Evolutionary conservation across 2,329 filamentous ascomycete genomes (phyloP), one percentile per base, ranked within the genome.

Genomic region (Thielaviopsis euricoi): DNA sequence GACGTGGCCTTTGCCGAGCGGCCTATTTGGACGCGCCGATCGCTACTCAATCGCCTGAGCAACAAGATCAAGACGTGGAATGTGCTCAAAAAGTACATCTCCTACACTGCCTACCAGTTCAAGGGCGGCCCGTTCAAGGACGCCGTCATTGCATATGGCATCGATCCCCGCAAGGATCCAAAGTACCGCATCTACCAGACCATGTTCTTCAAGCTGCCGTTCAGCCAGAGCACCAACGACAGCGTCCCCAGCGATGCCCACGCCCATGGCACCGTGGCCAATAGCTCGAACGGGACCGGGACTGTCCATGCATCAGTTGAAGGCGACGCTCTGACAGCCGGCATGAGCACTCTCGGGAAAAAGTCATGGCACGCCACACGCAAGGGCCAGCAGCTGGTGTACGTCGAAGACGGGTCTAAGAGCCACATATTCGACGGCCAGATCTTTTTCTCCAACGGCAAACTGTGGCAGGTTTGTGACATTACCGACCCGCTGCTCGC

Each of bases 381-480:
- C 51, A 60, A 60, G 49, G 58, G 68, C 15, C 70, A 72, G 26
- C 66, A 71, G 6, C 72, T 70, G 21, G 69, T 67, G 58, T 67
- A 70, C 37, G 63, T 68, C 10, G 71, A 71, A 51, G 70, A 71
- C 23, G 67, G 71, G 37, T 70, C 69, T 21, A 68, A 73, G 29
- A 83, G 76, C 56, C 90, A 97, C 68, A 74, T 91, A 1, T 97
- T 96, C 69, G 88, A 94, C 61, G 91, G 91, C 52, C 75, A 82
- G 60, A 78, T 77, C 1, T 81, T 91, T 57, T 81, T 81, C 17
- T 79, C 80, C 1, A 89, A 95, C 65, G 89, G 89, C 46, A 93
- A 93, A 65, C 84, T 93, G 54, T 98, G 89, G 86, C 93, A 97
- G 73, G 79, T 94, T 25, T 95, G 89, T 71, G 93, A 98, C 68